phyloP scores from a whole-genome alignment of 2,329 filamentous ascomycete genomes.

The Trichophyton verrucosum region DNA sequence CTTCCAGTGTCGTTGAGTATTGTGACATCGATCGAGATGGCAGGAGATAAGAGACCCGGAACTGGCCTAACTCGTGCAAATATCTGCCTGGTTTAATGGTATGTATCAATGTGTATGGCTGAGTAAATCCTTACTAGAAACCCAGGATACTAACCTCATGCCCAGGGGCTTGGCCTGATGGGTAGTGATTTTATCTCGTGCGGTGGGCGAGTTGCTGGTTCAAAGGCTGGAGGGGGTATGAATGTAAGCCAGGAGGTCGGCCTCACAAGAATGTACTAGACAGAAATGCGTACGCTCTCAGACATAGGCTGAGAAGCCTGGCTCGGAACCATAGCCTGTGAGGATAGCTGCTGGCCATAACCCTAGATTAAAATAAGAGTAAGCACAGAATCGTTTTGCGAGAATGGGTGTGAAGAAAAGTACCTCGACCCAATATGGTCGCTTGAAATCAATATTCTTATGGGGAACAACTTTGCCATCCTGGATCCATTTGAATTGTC shows the following conservation, averaged over 20 bases:
- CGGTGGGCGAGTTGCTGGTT: constrained; percentile 9
- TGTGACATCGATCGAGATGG: constrained; percentile 4
- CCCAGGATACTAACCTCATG: background rate
- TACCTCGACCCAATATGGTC: constrained; percentile 8
- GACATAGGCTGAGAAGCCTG: background rate
- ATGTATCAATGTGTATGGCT: constrained; percentile 1
- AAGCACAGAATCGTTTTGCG: too few species aligned
- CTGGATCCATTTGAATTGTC: constrained; percentile 6
- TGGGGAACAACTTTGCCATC: constrained; percentile 9
- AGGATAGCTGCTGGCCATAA: too few species aligned
- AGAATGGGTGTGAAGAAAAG: too few species aligned
- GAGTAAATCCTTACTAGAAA: background rate
- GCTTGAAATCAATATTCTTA: constrained; percentile 8
- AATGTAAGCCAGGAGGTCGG: background rate
- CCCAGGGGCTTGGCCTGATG: constrained; percentile 3
- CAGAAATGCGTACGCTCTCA: background rate
- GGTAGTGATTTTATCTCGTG: constrained; percentile 6
- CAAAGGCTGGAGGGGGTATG: background rate
- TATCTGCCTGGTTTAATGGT: constrained; percentile 3
- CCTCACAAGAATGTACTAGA: background rate
- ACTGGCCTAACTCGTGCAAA: constrained; percentile 8
- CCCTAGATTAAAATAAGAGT: too few species aligned
- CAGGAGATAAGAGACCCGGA: background rate
- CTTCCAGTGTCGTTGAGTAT: constrained; percentile 8
- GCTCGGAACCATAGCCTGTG: too few species aligned